Evolutionary conservation across 805 yeast genomes (phyloP).

Genomic region (Groenewaldozyma salmanticensis): DNA sequence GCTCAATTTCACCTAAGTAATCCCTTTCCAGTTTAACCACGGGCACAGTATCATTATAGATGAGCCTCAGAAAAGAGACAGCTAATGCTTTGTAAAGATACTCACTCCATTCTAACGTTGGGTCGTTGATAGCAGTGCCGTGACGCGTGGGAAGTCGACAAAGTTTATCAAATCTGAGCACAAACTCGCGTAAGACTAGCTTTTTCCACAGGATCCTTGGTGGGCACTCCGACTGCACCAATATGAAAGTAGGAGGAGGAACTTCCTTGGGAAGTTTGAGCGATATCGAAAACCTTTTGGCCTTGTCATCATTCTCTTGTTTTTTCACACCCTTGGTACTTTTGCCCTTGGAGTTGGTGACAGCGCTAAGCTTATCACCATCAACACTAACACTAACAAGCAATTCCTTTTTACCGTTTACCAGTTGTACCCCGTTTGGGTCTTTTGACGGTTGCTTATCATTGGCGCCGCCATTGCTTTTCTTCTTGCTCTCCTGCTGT

Average conservation of each 20-base stretch:
- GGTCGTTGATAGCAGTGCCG: conserved; percentile 26
- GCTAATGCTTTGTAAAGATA: conserved; percentile 27
- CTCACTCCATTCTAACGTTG: conserved; percentile 28
- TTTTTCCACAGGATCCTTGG: conserved; percentile 25
- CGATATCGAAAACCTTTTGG: conserved; percentile 6
- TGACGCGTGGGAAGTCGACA: conserved; percentile 28
- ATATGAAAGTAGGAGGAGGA: conserved; percentile 23
- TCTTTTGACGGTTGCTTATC: conserved; percentile 3
- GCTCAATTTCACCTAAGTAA: conserved; percentile 22
- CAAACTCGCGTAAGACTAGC: conserved; percentile 28
- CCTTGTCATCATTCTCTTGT: conserved; percentile 9
- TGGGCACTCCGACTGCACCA: conserved; percentile 18
- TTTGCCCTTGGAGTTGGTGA: background rate
- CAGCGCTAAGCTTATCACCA: background rate
- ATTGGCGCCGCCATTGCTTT: conserved; percentile 1
- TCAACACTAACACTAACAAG: conserved; percentile 3
- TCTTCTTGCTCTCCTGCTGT: conserved; percentile 4
- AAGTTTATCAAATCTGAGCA: conserved; percentile 30
- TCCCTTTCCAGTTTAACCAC: conserved; percentile 3
- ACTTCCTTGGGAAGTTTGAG: background rate
- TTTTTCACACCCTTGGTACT: conserved; percentile 2
- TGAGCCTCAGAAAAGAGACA: conserved; percentile 22
- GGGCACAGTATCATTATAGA: conserved; percentile 12
- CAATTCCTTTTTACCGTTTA: conserved; percentile 4
- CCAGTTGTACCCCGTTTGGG: conserved; percentile 5